Percentiles rank a stretch among this genome's conserved stretches.
Conservation (phyloP, 2,329 filamentous ascomycete genomes). For the Cladosporium sp. region DNA sequence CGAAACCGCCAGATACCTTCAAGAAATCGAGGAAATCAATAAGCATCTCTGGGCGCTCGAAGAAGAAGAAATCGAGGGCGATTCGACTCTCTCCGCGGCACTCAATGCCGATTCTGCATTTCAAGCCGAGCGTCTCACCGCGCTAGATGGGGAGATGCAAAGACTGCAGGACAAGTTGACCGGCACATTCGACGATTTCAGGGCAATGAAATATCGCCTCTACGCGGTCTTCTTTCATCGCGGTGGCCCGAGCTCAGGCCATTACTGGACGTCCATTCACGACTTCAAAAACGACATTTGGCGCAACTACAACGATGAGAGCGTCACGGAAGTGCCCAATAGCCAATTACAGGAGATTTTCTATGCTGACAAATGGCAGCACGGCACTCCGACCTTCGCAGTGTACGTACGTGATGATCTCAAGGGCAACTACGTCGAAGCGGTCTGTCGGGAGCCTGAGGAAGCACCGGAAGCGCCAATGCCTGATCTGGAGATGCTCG, state of each 20-base stretch:
- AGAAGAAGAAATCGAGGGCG: constrained; percentile 45
- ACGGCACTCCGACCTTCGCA: constrained; percentile 78
- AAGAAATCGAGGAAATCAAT: constrained; percentile 43
- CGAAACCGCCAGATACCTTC: constrained; percentile 45
- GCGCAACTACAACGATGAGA: constrained; percentile 92
- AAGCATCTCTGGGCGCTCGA: constrained; percentile 35
- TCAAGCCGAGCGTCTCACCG: constrained; percentile 49
- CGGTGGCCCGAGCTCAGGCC: constrained; percentile 64
- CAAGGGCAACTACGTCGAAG: constrained; percentile 59
- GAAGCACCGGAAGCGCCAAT: not conserved
- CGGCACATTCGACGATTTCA: constrained; percentile 63
- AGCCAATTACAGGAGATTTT: constrained; percentile 63
- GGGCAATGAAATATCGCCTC: constrained; percentile 72
- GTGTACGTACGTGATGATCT: constrained; percentile 75
- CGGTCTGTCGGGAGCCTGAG: constrained; percentile 37
- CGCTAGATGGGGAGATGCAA: constrained; percentile 43
- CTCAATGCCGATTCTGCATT: constrained; percentile 49
- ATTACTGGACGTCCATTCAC: constrained; percentile 96
- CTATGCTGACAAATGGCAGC: constrained; percentile 59
- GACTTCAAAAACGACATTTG: constrained; percentile 81
- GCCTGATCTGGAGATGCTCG: constrained; percentile 14
- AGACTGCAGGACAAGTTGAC: constrained; percentile 52
- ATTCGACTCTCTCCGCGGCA: constrained; percentile 41
- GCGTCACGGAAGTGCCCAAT: constrained; percentile 64
- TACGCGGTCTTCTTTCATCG: constrained; percentile 94